Evolutionary conservation across 73 alveolate species (phyloP), one percentile per base, ranked within the genome.

Genomic region (Tetrahymena thermophila): DNA sequence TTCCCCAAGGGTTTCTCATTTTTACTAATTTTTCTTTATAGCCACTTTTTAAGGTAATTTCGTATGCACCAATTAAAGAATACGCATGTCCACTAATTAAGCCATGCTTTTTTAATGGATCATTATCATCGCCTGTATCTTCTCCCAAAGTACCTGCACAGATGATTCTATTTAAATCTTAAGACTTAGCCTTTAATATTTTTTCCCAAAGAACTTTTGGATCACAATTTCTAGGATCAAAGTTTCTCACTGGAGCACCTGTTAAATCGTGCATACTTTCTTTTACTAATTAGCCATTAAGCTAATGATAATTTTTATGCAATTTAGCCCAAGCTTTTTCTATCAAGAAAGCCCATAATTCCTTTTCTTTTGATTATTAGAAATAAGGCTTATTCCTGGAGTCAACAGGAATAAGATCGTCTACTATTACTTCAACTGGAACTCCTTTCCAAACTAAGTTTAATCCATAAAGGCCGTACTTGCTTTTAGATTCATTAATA

Each of bases 241-340:
- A 94, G 38, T 93, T 94, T 43, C 94, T 96, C 0, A 96, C 56
- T 34, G 97, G 96, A 21, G 98, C 98, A 23, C 98, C 98, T 13
- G 98, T 96, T 35, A 97, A 40, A 40, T 97, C 96, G 35, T 94
- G 96, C 37, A 97, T 85, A 28, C 98, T 97, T 94, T 97, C 98
- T 50, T 96, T 96, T 10, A 96, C 94, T 56, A 96, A 96, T 17
- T 99, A 99, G 35, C 98, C 98, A 25, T 98, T 98, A 9, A 98
- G 97, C 95, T 98, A 97, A 21, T 98, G 98, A 95, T 98, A 98
- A 85, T 97, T 95, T 35, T 99, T 99, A 95, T 97, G 97, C 4
- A 98, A 93, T 95, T 98, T 98, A 6, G 99, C 99, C 99, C 99
- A 98, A 16, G 99, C 99, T 94, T 98, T 98, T 95, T 98, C 99